Evolutionary conservation across 2,329 filamentous ascomycete genomes (phyloP), one percentile per base, ranked within the genome.

Genomic region (Alternaria hordeiaustralica): DNA sequence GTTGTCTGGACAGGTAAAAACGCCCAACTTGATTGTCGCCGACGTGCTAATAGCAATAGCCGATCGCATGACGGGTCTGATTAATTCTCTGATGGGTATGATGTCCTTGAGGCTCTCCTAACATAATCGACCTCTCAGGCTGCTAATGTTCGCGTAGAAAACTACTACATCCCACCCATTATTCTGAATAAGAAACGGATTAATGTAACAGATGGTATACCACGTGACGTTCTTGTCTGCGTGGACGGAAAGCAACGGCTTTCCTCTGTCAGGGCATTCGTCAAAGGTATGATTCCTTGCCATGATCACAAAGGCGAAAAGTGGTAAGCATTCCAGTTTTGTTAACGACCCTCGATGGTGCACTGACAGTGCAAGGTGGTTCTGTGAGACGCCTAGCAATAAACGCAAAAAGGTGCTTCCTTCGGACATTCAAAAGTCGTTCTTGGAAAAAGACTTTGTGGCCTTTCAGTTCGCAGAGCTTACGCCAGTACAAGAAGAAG

Each of bases 151-250:
- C 2, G 47, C 30, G 7, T n/a, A 77, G 77, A 81, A 30, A 79
- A 80, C 18, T 80, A 70, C 58, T 84, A 81, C 53, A 80, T 85
- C 26, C 83, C 84, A 12, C 83, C 83, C 3, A 80, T 85, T 7
- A 84, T 85, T 46, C 81, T 85, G 58, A 84, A 84, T 65, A 75
- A 76, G 46, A 72, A 75, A 50, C 58, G 64, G 47, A 53, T 60
- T 26, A 15, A 28, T 28, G 43, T 30, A 6, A 59, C 60, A 25
- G 60, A 70, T 51, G 69, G 60, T 47, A 65, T 63, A 26, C 49
- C 65, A 18, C 67, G 63, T 30, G 70, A 73, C 53, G 58, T 43
- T n/a, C 53, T 58, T 28, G 60, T 68, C 10, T 68, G 63, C 25
- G 63, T 68, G 5, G 65, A 66, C 36, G 84, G 84, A 5, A 85